These are phyloP conservation scores for Pterocarpus santalinus DNA, from an alignment of 306 rosid genomes.

Conservation along the genomic window DNA sequence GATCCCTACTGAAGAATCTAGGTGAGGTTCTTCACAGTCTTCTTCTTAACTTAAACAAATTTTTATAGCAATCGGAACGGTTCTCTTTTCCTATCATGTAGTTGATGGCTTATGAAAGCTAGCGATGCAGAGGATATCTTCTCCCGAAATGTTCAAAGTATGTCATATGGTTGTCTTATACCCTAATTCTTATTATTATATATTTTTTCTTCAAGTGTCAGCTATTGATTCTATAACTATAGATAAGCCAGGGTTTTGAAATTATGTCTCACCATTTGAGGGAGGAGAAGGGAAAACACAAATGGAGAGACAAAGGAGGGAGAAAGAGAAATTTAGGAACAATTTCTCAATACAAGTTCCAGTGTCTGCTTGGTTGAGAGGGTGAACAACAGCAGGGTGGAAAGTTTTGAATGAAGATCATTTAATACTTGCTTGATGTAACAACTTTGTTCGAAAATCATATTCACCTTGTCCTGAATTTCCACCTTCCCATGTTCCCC, in stretches of 20 bases:
- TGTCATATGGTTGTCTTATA: conserved; percentile 22
- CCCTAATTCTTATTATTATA: neutral
- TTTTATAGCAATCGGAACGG: conserved; percentile 36
- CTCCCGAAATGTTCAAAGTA: conserved; percentile 40
- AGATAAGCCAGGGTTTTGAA: neutral
- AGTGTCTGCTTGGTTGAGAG: neutral
- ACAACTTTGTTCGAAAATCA: neutral
- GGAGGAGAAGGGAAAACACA: neutral
- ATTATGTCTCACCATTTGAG: neutral
- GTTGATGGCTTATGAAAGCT: conserved; percentile 47
- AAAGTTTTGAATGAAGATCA: neutral
- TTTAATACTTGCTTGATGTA: neutral
- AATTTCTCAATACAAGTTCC: neutral
- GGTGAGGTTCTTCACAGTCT: conserved; percentile 57
- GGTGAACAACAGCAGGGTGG: neutral
- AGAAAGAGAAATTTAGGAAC: neutral
- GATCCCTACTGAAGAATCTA: conserved; percentile 74
- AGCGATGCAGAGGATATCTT: conserved; percentile 36
- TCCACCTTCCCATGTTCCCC: neutral
- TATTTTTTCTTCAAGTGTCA: neutral
- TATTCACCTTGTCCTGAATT: conserved; percentile 6
- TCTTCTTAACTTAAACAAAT: neutral
- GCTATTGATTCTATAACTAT: neutral
- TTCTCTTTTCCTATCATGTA: conserved; percentile 31
- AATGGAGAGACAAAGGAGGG: neutral